Base-by-base conservation (phyloP, 306 rosid species). In the Parietaria judaica region DNA sequence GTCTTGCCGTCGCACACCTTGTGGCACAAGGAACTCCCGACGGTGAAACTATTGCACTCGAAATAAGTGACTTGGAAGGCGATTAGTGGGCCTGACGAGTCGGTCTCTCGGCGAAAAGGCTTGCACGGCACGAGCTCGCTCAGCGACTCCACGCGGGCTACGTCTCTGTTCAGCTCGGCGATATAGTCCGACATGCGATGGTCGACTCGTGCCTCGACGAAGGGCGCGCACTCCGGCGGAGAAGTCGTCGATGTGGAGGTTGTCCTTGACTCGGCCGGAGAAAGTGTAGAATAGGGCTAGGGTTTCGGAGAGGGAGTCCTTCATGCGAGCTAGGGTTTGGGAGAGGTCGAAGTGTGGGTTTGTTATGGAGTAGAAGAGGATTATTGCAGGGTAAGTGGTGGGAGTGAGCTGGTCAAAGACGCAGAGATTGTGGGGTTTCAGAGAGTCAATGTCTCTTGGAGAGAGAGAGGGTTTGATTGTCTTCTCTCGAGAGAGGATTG, bases 41-140 rank as follows among this genome's bases (percentile, higher is more conserved):
- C 23, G 11, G 92, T 81, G 51, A 79, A 58, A 5, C 85, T 80
- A 52, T 85, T 81, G 60, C 91, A 81, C 17, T 58, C 51, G 15
- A 85, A 85, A 0, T 41, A n/a, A 69, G 38, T 84, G 44, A 79
- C 75, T 60, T 85, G 85, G 8, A 81, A 58, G 11, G 70, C 76
- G 5, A 79, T 31, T 38, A 57, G 77, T 3, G 85, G 77, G 12
- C 11, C 12, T 8, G 70, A 31, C 7, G 6, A 5, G 2, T 56
- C 48, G 3, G 71, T 60, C 7, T 79, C 80, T 0, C 45, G 47
- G 43, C 48, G 57, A 49, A 59, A 51, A 15, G 80, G 81, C 15
- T 60, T 77, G 37, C 74, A 60, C 1, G 92, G 80, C 54, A 79
- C 63, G 10, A 81, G 66, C 49, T 61, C 45, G 38, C 79, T 66